Percentiles rank a stretch among this genome's conserved stretches.
phyloP scores from a whole-genome alignment of 768 basidiomycete genomes.

The Kwoniella pini region DNA sequence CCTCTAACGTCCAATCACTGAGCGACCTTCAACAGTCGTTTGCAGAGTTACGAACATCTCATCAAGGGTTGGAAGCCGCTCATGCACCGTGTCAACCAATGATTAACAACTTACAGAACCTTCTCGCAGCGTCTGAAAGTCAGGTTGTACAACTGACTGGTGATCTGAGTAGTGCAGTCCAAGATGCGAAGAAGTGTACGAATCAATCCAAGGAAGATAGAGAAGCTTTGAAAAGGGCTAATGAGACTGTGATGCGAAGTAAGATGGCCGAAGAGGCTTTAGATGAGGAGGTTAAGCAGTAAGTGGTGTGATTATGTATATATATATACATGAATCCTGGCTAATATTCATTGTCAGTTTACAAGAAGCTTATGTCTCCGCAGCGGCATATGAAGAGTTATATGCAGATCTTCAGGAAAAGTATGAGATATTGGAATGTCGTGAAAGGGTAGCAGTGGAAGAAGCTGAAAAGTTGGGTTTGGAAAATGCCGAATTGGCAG shows the following conservation, averaged over 20 bases:
- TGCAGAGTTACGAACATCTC: constrained; percentile 7
- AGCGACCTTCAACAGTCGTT: constrained; percentile 18
- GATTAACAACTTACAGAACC: background rate
- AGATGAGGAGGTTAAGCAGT: constrained; percentile 70
- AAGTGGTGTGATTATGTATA: constrained; percentile 49
- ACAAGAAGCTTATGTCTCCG: constrained; percentile 62
- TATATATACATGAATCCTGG: too few relatives aligned
- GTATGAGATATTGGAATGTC: constrained; percentile 65
- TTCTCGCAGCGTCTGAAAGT: background rate
- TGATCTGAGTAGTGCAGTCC: background rate
- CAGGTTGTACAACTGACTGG: too few relatives aligned
- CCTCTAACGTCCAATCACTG: constrained; percentile 1
- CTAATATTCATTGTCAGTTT: constrained; percentile 51
- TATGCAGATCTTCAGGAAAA: constrained; percentile 68
- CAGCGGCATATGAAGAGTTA: constrained; percentile 69
- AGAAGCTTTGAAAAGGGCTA: constrained; percentile 36
- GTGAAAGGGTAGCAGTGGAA: constrained; percentile 75
- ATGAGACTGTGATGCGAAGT: constrained; percentile 30
- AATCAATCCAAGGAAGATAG: constrained; percentile 22
- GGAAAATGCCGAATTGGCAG: constrained; percentile 82
- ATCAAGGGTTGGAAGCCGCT: constrained; percentile 5
- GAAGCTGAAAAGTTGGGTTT: constrained; percentile 73
- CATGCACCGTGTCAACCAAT: constrained; percentile 21
- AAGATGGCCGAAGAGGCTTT: constrained; percentile 70
- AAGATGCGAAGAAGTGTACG: constrained; percentile 13